Percentiles rank a stretch among this genome's conserved stretches.
phyloP scores from a whole-genome alignment of 2,329 filamentous ascomycete genomes.

The Volutella citrinella region DNA sequence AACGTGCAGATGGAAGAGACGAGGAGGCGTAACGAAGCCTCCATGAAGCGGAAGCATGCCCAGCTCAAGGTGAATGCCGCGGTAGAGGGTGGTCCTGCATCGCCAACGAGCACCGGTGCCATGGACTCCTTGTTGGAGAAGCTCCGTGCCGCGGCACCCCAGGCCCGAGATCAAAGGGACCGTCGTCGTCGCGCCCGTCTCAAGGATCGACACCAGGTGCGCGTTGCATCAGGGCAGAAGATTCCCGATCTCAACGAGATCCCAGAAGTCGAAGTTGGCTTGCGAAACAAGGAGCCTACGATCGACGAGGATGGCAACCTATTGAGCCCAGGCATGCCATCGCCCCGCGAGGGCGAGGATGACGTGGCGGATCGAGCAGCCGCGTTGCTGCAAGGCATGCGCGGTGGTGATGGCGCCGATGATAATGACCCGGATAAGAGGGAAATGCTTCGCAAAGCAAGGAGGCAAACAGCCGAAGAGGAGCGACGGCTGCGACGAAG shows the following conservation, averaged over 20 bases:
- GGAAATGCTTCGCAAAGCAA: conserved; percentile 57
- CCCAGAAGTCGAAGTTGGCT: conserved; percentile 49
- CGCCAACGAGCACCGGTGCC: conserved; percentile 75
- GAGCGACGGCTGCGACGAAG: conserved; percentile 68
- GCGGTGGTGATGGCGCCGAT: conserved; percentile 60
- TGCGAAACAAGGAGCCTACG: conserved; percentile 32
- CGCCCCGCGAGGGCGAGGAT: conserved; percentile 51
- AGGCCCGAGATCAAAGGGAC: conserved; percentile 85
- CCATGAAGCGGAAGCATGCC: conserved; percentile 87
- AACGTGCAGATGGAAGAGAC: conserved; percentile 81
- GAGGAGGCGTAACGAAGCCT: conserved; percentile 80
- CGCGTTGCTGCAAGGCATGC: conserved; percentile 77
- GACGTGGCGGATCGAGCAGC: conserved; percentile 86
- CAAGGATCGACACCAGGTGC: conserved; percentile 87
- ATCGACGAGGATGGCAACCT: conserved; percentile 48
- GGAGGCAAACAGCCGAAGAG: conserved; percentile 74
- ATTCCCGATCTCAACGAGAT: conserved; percentile 69
- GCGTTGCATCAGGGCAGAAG: conserved; percentile 83
- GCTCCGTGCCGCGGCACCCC: conserved; percentile 85
- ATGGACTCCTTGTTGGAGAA: conserved; percentile 98
- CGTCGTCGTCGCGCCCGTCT: conserved; percentile 80
- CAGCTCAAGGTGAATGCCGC: conserved; percentile 59
- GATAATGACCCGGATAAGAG: conserved; percentile 49
- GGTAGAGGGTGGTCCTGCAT: conserved; percentile 51
- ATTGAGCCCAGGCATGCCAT: conserved; percentile 48